Evolutionary conservation across 345 rosid species (phyloP).

Genomic region (Heritiera fomes): DNA sequence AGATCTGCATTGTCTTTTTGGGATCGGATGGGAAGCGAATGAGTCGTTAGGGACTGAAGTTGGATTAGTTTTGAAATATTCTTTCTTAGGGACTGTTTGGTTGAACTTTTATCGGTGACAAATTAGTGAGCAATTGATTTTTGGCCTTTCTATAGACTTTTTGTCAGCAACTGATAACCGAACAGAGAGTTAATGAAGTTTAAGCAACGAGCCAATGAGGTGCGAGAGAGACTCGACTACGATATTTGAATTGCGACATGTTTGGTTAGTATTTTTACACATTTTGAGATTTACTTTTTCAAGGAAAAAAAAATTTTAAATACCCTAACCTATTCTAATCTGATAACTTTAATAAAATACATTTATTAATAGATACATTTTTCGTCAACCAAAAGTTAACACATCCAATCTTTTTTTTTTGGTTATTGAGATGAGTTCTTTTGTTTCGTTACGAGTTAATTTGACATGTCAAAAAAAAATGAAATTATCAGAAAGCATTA

Average conservation of each 20-base stretch:
- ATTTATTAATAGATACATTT: too few relatives aligned
- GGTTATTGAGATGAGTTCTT: too few relatives aligned
- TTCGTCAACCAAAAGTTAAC: too few relatives aligned
- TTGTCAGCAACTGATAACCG: background rate
- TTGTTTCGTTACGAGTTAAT: too few relatives aligned
- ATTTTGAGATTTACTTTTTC: background rate
- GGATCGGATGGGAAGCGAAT: background rate
- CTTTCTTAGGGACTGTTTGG: background rate
- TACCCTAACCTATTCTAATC: too few relatives aligned
- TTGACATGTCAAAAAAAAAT: too few relatives aligned
- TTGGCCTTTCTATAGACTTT: background rate
- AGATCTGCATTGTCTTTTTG: background rate
- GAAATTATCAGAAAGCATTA: too few relatives aligned
- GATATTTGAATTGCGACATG: background rate
- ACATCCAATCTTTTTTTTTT: too few relatives aligned
- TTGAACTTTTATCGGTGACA: background rate
- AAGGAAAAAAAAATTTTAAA: too few relatives aligned
- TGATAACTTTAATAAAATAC: too few relatives aligned
- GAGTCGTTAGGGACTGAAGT: background rate
- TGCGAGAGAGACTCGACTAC: background rate
- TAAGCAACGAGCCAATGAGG: background rate
- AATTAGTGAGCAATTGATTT: background rate
- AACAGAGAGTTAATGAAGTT: background rate
- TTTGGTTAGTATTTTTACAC: background rate
- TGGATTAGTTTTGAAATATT: background rate